Evolutionary conservation across 805 yeast species (phyloP), one percentile per base, ranked within the genome.

Genomic region (Myxozyma neglecta): DNA sequence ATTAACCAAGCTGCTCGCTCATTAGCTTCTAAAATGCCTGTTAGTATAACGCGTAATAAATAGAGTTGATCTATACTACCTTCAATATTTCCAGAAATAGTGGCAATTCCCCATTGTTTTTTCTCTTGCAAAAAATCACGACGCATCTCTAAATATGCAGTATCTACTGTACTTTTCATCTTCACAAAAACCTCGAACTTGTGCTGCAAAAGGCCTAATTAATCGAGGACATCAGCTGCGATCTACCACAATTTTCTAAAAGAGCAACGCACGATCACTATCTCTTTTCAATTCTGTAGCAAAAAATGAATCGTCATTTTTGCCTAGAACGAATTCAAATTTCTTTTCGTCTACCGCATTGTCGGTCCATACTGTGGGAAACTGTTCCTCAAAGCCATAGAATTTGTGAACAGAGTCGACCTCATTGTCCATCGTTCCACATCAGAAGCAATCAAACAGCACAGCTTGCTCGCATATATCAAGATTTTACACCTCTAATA

Each of bases 111-210:
- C 67, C 73, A 72, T 6, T 70, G 73, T 20, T 74, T 63, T 6
- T 66, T 60, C 18, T 63, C 68, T 39, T 67, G 69, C 52, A 74
- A 68, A 10, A 79, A 80, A 16, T 76, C 70, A n/a, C 70, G 69
- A 36, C 79, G 75, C 67, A 86, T 83, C 64, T 83, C 85, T 20
- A 73, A 76, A 63, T 84, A 81, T 3, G 87, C 84, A 34, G 80
- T 79, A 69, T 88, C 92, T 42, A 88, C 74, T 3, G 83, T 77
- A 29, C 86, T 82, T 69, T 88, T 88, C 34, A 86, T 80, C 64
- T 81, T 81, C 37, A 88, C 89, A 65, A 86, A 87, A 66, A 81
- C 79, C 57, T 83, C 81, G 67, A 84, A 86, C 69, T 88, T 89
- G 13, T 79, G 63, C 37, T 59, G 63, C 6, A 57, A 5, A 1